A percentile compares a stretch with the other conserved stretches of the same genome.
These are phyloP conservation scores for Penicillium sclerotiorum DNA, from an alignment of 2,329 filamentous ascomycete genomes.

Conservation along the genomic window DNA sequence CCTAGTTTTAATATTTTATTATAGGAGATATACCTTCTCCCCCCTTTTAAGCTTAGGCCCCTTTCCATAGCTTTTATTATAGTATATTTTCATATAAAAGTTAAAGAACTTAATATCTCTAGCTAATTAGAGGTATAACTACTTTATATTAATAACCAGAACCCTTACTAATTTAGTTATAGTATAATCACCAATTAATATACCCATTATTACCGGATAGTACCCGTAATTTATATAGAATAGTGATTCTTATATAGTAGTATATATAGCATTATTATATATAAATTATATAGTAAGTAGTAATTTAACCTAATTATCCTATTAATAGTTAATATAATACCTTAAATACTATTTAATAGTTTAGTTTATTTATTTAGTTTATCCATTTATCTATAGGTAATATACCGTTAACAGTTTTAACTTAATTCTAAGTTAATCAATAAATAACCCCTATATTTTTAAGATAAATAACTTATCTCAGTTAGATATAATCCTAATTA, in stretches of 20 bases:
- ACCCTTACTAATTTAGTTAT: background rate
- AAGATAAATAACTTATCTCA: constrained; percentile 7
- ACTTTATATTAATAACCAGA: background rate
- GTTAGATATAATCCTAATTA: background rate
- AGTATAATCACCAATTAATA: background rate
- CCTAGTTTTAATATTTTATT: constrained; percentile 5
- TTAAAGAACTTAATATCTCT: background rate
- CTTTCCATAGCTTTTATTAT: background rate
- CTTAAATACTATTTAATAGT: constrained; percentile 11
- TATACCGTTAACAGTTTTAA: constrained; percentile 5
- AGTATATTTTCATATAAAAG: background rate
- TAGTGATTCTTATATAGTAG: background rate
- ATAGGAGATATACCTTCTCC: constrained; percentile 1
- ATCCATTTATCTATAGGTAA: constrained; percentile 2
- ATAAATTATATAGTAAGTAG: background rate
- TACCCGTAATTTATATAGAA: background rate
- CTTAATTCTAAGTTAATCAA: constrained; percentile 2
- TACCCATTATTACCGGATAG: background rate
- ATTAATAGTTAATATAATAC: constrained; percentile 10
- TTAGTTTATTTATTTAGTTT: constrained; percentile 7
- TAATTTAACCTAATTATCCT: constrained; percentile 4
- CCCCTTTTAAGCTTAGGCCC: background rate
- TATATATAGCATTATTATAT: background rate
- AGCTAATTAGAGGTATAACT: background rate
- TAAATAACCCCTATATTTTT: constrained; percentile 5